Evolutionary conservation across 2,329 filamentous ascomycete species (phyloP), one percentile per base, ranked within the genome.

Genomic region (Plenodomus lindquistii): DNA sequence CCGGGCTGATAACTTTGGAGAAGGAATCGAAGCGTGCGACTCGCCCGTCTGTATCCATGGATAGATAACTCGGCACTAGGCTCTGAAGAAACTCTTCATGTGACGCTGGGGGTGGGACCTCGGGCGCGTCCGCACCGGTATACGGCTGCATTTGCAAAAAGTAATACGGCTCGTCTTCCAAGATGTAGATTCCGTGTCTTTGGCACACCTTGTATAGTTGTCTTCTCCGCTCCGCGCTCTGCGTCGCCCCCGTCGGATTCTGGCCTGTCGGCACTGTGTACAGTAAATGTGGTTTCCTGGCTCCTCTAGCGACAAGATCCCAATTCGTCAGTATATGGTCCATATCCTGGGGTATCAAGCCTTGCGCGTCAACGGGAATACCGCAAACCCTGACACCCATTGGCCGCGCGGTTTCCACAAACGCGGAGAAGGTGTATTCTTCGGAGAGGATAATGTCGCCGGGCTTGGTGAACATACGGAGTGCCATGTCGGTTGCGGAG

Each of bases 131-230:
- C 24, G 78, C 74, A 13, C 82, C 80, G 1, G 80, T 80, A 73
- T 91, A 93, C 0, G 87, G 84, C 60, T 89, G 84, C 87, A 91
- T 89, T 73, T 96, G 92, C 29, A 96, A 79, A 76, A 93, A 96
- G 75, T 95, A 96, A 76, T 96, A 96, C 1, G 92, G 92, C 70
- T 96, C 92, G 68, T 96, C 92, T 75, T 97, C 92, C 59, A 96
- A 77, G 66, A 97, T 92, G 75, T 84, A 88, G 35, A 96, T 66
- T 66, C 96, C 89, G 72, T 96, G 90, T 75, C 90, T 91, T 69
- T 87, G 86, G 24, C 87, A 88, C 13, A 96, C 81, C 29, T 78
- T 78, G 73, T 96, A 96, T 38, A 96, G 79, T 18, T 84, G 87
- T 56, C 79, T 79, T 44, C 91, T 80, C 47, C 92, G 80, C 66